phyloP scores from a whole-genome alignment of 116 monocot species.

The Papilionanthe hybrid region DNA sequence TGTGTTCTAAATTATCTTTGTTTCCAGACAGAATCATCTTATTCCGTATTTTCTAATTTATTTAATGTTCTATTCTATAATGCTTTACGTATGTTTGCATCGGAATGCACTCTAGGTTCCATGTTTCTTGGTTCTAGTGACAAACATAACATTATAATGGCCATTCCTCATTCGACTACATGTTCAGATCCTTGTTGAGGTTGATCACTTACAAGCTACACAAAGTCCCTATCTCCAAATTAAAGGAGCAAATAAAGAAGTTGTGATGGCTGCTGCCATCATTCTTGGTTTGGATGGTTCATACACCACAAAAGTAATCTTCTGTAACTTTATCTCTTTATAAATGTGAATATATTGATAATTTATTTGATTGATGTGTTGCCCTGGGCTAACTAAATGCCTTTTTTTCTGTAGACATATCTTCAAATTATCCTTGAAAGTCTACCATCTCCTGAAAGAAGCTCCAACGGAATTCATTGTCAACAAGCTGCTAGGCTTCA shows the following conservation, averaged over 20 bases:
- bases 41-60: neutral
- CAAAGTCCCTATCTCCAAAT: slow-evolving; percentile 84
- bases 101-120: neutral
- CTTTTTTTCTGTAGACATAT: slow-evolving; percentile 53
- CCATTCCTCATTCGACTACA: neutral
- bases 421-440: slow-evolving; percentile 92
- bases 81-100: neutral
- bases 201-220: slow-evolving; percentile 82
- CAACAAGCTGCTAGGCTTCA: slow-evolving; percentile 82
- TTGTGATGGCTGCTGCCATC: slow-evolving; percentile 72
- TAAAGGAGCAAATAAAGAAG: slow-evolving; percentile 88
- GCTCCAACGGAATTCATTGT: slow-evolving; percentile 62
- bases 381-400: neutral
- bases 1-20: neutral
- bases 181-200: slow-evolving; percentile 92
- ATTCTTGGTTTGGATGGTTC: slow-evolving; percentile 79
- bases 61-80: neutral
- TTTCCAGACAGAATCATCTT: neutral
- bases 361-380: neutral
- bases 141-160: neutral
- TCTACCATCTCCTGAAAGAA: slow-evolving; percentile 61
- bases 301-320: slow-evolving; percentile 89
- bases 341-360: neutral
- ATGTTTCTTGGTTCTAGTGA: neutral
- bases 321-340: neutral